phyloP scores from a whole-genome alignment of 2,329 filamentous ascomycete genomes.

The Verticillium nubilum region DNA sequence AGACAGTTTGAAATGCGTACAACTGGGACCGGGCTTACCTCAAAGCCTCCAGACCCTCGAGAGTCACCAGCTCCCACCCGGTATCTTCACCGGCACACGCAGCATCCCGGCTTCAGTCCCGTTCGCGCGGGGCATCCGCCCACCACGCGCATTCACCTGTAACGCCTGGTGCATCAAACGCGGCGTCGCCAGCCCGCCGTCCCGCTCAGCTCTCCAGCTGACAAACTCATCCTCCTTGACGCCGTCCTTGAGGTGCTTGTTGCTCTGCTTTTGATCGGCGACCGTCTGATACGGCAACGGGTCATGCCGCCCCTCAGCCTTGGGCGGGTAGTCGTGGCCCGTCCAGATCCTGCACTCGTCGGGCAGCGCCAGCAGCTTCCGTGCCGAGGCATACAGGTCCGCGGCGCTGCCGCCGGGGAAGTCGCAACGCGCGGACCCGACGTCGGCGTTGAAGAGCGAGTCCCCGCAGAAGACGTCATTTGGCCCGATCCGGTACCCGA shows the following conservation, averaged over 20 bases:
- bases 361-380: slow-evolving; percentile 34
- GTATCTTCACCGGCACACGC: slow-evolving; percentile 27
- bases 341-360: slow-evolving; percentile 43
- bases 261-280: slow-evolving; percentile 35
- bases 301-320: slow-evolving; percentile 16
- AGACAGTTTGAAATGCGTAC: too few relatives aligned
- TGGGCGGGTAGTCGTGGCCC: slow-evolving; percentile 48
- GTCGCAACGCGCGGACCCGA: slow-evolving; percentile 44
- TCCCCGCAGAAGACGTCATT: slow-evolving; percentile 36
- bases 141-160: slow-evolving; percentile 48
- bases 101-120: slow-evolving; percentile 24
- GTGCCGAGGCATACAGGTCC: slow-evolving; percentile 36
- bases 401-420: slow-evolving; percentile 43
- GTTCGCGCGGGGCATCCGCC: slow-evolving; percentile 30
- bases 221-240: slow-evolving; percentile 38
- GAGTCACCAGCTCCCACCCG: slow-evolving; percentile 47
- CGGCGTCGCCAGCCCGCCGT: slow-evolving; percentile 35
- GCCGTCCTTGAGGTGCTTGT: slow-evolving; percentile 41
- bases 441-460: slow-evolving; percentile 39
- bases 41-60: too few relatives aligned
- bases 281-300: slow-evolving; percentile 39
- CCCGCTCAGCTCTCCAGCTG: slow-evolving; percentile 33
- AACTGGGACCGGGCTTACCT: too few relatives aligned
- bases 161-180: slow-evolving; percentile 43
- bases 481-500: slow-evolving; percentile 38